Evolutionary conservation across 495 filamentous ascomycete genomes (phyloP).

Genomic region (Podospora tetraspora): DNA sequence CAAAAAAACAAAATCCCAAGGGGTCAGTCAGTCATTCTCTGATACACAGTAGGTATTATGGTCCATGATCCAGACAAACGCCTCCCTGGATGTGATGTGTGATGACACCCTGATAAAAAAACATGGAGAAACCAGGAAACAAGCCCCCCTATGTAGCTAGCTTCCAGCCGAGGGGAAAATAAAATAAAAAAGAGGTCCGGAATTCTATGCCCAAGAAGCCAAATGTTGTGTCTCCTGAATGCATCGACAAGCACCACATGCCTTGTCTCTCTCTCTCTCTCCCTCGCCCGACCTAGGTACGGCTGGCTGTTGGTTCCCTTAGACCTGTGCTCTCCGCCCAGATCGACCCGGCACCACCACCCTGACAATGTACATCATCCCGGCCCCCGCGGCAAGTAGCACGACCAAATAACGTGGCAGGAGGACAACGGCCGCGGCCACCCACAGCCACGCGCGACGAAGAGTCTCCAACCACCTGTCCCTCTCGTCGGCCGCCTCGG

Average conservation of each 20-base stretch:
- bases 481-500: conserved; percentile 16
- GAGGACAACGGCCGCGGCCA: conserved; percentile 33
- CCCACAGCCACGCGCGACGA: conserved; percentile 28
- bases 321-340: conserved; percentile 6
- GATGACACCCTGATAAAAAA: conserved; percentile 8
- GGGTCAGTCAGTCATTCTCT: not conserved
- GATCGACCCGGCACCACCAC: conserved; percentile 14
- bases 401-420: conserved; percentile 31
- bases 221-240: conserved; percentile 13
- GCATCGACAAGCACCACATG: not conserved
- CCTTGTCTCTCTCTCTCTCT: not conserved
- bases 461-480: conserved; percentile 28
- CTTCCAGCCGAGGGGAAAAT: not conserved
- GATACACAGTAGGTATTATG: conserved; percentile 7
- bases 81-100: conserved; percentile 15
- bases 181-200: not conserved
- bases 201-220: conserved; percentile 12
- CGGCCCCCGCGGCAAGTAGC: conserved; percentile 20
- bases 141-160: not conserved
- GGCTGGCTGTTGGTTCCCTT: not conserved
- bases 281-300: not conserved
- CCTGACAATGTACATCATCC: conserved; percentile 27
- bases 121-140: not conserved
- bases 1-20: not conserved
- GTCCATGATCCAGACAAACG: conserved; percentile 14